Evolutionary conservation across 2,329 filamentous ascomycete genomes (phyloP).

Genomic region (Clonostachys solani): DNA sequence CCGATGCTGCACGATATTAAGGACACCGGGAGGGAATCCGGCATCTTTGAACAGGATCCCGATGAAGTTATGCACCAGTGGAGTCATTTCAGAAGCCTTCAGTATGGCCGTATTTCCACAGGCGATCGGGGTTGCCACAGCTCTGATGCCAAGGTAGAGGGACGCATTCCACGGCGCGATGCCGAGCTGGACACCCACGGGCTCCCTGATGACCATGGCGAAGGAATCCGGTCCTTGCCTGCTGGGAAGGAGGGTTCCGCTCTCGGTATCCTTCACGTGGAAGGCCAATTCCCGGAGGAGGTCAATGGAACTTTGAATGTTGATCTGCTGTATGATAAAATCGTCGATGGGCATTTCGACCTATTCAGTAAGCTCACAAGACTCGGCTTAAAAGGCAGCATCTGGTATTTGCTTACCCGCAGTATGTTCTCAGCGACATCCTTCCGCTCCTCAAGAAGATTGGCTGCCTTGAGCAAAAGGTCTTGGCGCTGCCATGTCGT

Average conservation of each 20-base stretch:
- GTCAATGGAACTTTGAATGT: background rate
- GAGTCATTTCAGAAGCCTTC: slow-evolving; percentile 57
- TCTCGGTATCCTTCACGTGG: background rate
- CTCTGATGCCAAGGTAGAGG: slow-evolving; percentile 12
- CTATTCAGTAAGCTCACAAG: background rate
- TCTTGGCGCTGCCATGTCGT: background rate
- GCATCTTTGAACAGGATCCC: slow-evolving; percentile 55
- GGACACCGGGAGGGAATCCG: slow-evolving; percentile 59
- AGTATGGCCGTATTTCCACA: slow-evolving; percentile 57
- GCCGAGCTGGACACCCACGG: slow-evolving; percentile 63
- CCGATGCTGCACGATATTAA: slow-evolving; percentile 60
- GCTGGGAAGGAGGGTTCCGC: background rate
- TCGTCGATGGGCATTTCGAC: background rate
- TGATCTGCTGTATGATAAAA: background rate
- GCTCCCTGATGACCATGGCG: slow-evolving; percentile 13
- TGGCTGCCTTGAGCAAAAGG: background rate
- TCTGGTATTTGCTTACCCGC: background rate
- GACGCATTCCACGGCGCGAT: slow-evolving; percentile 60
- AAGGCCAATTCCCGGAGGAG: background rate
- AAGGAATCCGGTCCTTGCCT: background rate
- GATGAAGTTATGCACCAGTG: slow-evolving; percentile 52
- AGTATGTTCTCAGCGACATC: background rate
- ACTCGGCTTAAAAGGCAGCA: background rate
- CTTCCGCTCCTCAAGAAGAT: background rate
- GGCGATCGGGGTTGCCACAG: slow-evolving; percentile 46